phyloP scores from a whole-genome alignment of 352 stramenopile genomes.

The Phytophthora uliginosa region DNA sequence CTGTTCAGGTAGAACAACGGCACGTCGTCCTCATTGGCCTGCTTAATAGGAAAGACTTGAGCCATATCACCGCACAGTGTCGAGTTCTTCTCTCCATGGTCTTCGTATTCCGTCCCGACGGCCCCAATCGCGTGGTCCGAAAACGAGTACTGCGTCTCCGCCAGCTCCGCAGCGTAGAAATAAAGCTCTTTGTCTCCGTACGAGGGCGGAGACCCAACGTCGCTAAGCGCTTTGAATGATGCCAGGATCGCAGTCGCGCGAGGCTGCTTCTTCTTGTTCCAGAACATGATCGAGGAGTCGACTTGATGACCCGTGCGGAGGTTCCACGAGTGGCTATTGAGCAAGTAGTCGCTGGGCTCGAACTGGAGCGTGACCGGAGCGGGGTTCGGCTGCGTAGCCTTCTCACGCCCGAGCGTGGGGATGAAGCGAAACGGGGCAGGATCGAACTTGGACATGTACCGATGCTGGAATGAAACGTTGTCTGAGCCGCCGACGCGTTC shows the following conservation, averaged over 20 bases:
- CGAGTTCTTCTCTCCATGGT: conserved; percentile 36
- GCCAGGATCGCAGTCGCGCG: conserved; percentile 58
- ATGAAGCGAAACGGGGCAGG: conserved; percentile 38
- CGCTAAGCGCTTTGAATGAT: conserved; percentile 43
- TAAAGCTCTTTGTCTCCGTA: conserved; percentile 70
- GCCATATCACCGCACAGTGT: conserved; percentile 37
- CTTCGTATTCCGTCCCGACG: conserved; percentile 27
- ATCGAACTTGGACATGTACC: conserved; percentile 53
- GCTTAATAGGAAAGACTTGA: conserved; percentile 33
- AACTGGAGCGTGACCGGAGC: conserved; percentile 31
- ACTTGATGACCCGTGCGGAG: conserved; percentile 57
- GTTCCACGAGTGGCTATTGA: conserved; percentile 59
- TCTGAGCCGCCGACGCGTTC: conserved; percentile 13
- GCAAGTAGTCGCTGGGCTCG: conserved; percentile 43
- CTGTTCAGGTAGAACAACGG: conserved; percentile 67
- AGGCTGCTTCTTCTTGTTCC: conserved; percentile 57
- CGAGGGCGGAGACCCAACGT: conserved; percentile 36
- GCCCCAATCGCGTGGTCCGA: conserved; percentile 48
- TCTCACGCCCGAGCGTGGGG: conserved; percentile 31
- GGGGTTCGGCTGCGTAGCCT: conserved; percentile 27
- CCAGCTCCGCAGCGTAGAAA: conserved; percentile 62
- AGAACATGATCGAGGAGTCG: conserved; percentile 67
- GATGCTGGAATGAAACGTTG: conserved; percentile 35
- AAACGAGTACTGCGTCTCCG: conserved; percentile 57
- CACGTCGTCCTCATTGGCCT: conserved; percentile 18